phyloP scores from a whole-genome alignment of 179 eudicot genomes.

The Silene noctiflora region DNA sequence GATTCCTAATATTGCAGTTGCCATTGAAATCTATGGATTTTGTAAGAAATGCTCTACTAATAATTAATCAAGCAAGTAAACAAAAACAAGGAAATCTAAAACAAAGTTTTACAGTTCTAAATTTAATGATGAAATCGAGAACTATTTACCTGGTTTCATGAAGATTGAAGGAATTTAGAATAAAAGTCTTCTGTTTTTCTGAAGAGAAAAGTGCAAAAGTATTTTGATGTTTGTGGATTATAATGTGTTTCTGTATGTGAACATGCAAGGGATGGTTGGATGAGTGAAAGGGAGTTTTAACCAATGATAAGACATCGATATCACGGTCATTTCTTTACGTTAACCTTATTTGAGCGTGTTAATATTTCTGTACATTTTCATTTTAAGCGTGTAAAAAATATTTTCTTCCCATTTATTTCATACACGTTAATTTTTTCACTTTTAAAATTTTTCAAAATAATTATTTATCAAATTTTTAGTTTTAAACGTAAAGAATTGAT shows the following conservation, averaged over 20 bases:
- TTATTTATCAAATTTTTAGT: too few relatives aligned
- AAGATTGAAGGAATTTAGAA: neutral
- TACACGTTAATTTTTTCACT: too few relatives aligned
- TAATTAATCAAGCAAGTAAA: neutral
- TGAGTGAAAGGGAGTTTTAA: neutral
- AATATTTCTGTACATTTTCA: too few relatives aligned
- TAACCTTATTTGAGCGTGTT: too few relatives aligned
- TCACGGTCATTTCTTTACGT: too few relatives aligned
- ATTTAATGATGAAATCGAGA: neutral
- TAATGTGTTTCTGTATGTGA: neutral
- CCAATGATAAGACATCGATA: neutral
- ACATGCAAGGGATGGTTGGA: neutral
- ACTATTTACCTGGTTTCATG: neutral
- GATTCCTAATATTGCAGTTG: slow-evolving; percentile 20
- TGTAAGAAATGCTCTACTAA: neutral
- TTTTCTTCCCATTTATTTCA: too few relatives aligned
- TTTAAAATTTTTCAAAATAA: too few relatives aligned
- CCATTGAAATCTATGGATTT: slow-evolving; percentile 18
- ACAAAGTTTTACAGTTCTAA: neutral
- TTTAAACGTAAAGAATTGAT: too few relatives aligned
- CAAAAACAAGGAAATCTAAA: neutral
- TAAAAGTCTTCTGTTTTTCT: too few relatives aligned
- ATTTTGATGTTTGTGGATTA: too few relatives aligned
- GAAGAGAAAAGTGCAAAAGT: neutral
- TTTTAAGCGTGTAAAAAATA: too few relatives aligned